These are phyloP conservation scores for Fusarium heterosporum DNA, from an alignment of 2,329 filamentous ascomycete species.

Conservation along the genomic window DNA sequence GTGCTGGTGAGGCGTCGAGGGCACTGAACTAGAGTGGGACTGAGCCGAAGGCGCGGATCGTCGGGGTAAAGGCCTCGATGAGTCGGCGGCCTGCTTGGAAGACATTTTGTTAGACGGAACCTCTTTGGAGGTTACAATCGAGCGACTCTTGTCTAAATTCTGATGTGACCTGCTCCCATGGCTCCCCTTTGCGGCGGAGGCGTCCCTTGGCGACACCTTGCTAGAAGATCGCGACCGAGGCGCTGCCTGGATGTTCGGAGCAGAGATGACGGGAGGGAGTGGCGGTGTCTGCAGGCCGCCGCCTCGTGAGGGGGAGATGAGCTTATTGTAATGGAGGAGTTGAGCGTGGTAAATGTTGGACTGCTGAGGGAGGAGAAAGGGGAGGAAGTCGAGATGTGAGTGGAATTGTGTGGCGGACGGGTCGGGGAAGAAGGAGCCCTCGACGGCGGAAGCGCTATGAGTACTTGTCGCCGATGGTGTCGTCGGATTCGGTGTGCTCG, in stretches of 20 bases:
- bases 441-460: slow-evolving; percentile 46
- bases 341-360: slow-evolving; percentile 70
- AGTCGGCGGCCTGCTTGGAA: slow-evolving; percentile 55
- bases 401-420: slow-evolving; percentile 52
- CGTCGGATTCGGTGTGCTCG: slow-evolving; percentile 43
- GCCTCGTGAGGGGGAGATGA: slow-evolving; percentile 68
- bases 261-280: slow-evolving; percentile 66
- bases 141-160: slow-evolving; percentile 69
- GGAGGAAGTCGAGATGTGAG: slow-evolving; percentile 65
- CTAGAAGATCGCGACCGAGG: slow-evolving; percentile 69
- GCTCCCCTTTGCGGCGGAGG: slow-evolving; percentile 59
- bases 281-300: slow-evolving; percentile 68
- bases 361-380: slow-evolving; percentile 69
- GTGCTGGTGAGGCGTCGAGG: slow-evolving; percentile 92
- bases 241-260: slow-evolving; percentile 67
- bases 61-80: slow-evolving; percentile 49
- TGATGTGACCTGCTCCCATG: slow-evolving; percentile 73
- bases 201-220: slow-evolving; percentile 69
- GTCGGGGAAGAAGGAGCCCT: slow-evolving; percentile 50
- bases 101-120: slow-evolving; percentile 64
- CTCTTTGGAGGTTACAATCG: slow-evolving; percentile 71
- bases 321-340: slow-evolving; percentile 73
- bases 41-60: slow-evolving; percentile 49
- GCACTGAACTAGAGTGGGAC: slow-evolving; percentile 85
- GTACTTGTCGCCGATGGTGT: slow-evolving; percentile 46